phyloP scores from a whole-genome alignment of 345 rosid species.

The Luvunga scandens region DNA sequence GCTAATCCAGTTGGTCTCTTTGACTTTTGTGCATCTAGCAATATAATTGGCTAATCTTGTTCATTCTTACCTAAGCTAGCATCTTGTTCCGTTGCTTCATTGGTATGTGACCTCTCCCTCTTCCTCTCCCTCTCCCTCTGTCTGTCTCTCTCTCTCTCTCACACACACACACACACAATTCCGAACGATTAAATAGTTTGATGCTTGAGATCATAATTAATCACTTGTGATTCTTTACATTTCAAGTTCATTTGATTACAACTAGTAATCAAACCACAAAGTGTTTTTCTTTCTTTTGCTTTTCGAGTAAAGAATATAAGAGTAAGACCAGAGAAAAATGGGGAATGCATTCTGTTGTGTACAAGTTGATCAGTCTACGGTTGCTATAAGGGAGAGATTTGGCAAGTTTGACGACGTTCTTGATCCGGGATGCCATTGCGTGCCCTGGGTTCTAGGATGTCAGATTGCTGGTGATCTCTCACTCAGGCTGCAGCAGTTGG shows the following conservation, averaged over 20 bases:
- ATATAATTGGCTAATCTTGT: neutral
- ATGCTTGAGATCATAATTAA: neutral
- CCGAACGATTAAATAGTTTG: neutral
- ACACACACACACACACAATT: neutral
- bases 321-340: neutral
- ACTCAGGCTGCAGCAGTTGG: conserved; percentile 29
- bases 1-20: neutral
- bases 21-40: neutral
- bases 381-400: conserved; percentile 54
- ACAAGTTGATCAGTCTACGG: conserved; percentile 56
- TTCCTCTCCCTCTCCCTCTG: no score
- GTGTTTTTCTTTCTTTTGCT: neutral
- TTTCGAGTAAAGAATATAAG: neutral
- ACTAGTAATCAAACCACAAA: neutral
- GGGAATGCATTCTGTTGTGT: conserved; percentile 41
- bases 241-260: neutral
- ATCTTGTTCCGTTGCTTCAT: neutral
- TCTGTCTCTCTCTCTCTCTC: neutral
- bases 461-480: conserved; percentile 52
- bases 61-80: neutral
- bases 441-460: conserved; percentile 60
- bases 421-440: conserved; percentile 62
- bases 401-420: conserved; percentile 59
- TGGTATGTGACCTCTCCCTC: neutral
- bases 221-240: neutral